phyloP scores from a whole-genome alignment of 805 yeast species.

The Pichia thaimueangensis region DNA sequence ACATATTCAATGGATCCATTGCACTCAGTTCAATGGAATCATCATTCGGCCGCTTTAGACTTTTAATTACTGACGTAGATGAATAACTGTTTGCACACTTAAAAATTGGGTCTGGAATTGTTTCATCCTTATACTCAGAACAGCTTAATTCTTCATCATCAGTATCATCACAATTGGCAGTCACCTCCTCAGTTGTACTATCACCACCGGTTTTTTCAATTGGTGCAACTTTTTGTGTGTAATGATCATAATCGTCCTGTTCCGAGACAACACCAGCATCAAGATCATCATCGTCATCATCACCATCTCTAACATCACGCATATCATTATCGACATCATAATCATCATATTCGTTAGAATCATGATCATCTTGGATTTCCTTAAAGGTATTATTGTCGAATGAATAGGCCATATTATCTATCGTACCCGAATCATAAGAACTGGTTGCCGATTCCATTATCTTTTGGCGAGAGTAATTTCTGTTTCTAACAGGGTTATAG shows the following conservation, averaged over 20 bases:
- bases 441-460: slow-evolving; percentile 7
- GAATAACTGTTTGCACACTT: too few relatives aligned
- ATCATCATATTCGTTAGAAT: neutral
- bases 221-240: too few relatives aligned
- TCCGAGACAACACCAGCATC: neutral
- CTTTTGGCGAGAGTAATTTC: slow-evolving; percentile 4
- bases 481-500: slow-evolving; percentile 4
- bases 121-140: neutral
- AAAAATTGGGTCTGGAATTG: too few relatives aligned
- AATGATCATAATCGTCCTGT: neutral
- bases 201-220: too few relatives aligned
- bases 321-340: neutral
- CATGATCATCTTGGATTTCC: neutral
- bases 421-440: neutral
- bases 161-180: neutral
- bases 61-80: neutral
- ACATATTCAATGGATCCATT: slow-evolving; percentile 6
- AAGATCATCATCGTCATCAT: neutral
- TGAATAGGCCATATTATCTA: too few relatives aligned
- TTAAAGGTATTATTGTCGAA: neutral
- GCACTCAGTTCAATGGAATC: slow-evolving; percentile 8
- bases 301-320: neutral
- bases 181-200: neutral
- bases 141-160: slow-evolving; percentile 1
- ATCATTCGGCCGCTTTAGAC: slow-evolving; percentile 7